phyloP scores from a whole-genome alignment of 306 rosid genomes.

The Lupinus albus region DNA sequence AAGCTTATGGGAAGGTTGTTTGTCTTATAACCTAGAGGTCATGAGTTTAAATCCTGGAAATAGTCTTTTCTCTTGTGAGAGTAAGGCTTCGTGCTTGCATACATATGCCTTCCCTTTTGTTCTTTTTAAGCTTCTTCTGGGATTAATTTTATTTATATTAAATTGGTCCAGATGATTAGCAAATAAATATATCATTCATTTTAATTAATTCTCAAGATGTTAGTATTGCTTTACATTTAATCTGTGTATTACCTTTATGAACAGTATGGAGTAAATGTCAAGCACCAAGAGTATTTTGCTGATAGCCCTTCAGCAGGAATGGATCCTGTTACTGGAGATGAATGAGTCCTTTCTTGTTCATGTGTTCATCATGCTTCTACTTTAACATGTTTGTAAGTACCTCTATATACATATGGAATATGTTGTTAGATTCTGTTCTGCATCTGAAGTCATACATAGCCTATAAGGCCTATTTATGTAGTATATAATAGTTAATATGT shows the following conservation, averaged over 20 bases:
- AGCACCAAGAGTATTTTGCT: constrained; percentile 97
- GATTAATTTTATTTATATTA: constrained; percentile 19
- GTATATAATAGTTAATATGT: constrained; percentile 4
- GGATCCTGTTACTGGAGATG: constrained; percentile 92
- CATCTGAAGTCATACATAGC: background rate
- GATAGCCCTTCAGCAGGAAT: constrained; percentile 82
- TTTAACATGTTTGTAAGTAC: constrained; percentile 20
- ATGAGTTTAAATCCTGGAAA: no score
- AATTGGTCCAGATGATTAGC: background rate
- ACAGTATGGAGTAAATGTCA: constrained; percentile 75
- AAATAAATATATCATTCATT: constrained; percentile 15
- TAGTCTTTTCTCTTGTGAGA: no score
- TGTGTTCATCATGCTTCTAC: constrained; percentile 28
- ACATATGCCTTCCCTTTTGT: no score
- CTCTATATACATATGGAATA: constrained; percentile 5
- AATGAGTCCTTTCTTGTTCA: constrained; percentile 48
- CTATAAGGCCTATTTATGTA: constrained; percentile 21
- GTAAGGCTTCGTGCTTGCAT: no score
- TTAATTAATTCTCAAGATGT: constrained; percentile 20
- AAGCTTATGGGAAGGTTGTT: no score
- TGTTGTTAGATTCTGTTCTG: constrained; percentile 12
- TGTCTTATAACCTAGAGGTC: no score
- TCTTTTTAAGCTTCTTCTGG: constrained; percentile 19
- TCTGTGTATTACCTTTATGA: constrained; percentile 32
- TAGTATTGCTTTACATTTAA: constrained; percentile 10